Base-by-base conservation (phyloP, 2,329 filamentous ascomycete genomes). In the Penicillium sp. region DNA sequence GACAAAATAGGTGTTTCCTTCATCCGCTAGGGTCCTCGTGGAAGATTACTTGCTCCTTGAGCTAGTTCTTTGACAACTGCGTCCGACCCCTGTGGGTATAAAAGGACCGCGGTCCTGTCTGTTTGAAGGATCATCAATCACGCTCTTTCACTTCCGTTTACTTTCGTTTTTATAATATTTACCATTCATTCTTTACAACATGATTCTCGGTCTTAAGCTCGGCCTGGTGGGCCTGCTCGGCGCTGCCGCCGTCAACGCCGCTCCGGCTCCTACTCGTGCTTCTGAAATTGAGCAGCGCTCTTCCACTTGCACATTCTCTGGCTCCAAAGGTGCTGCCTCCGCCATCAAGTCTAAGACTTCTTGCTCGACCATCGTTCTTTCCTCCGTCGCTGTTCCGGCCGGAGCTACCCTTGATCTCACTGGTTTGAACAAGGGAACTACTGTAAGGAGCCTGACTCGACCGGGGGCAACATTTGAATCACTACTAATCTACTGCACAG, bases 381-480 rank as follows among this genome's bases (percentile, higher is more conserved):
- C 55, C 13, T 37, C 24, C 44, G 52, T 62, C 16, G 58, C 60
- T 13, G 60, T 62, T 5, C 60, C 60, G 1, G 58, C 60, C 9
- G 60, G 60, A n/a, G 57, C 58, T 5, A 62, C 60, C 33, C 49
- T 62, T 27, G 60, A 62, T 46, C 58, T 62, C 9, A 62, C 52
- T 46, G 43, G 54, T 11, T 51, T 62, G 22, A 42, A 45, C 8
- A 55, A 62, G 47, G 60, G 59, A 19, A 62, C 60, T 13, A 58
- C 58, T n/a, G 60, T 60, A 50, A 55, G 47, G 19, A 9, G 19
- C 11, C 14, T 16, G 4, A 26, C 3, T 24, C 33, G 10, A 26
- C 7, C 29, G 16, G 21, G 27, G 10, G 5, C n/a, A 44, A 14
- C 26, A 14, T 37, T 21, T 5, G 19, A 14, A 50, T 14, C 47